phyloP scores from a whole-genome alignment of 176 grass and related monocot genomes.

The Microstegium vimineum region DNA sequence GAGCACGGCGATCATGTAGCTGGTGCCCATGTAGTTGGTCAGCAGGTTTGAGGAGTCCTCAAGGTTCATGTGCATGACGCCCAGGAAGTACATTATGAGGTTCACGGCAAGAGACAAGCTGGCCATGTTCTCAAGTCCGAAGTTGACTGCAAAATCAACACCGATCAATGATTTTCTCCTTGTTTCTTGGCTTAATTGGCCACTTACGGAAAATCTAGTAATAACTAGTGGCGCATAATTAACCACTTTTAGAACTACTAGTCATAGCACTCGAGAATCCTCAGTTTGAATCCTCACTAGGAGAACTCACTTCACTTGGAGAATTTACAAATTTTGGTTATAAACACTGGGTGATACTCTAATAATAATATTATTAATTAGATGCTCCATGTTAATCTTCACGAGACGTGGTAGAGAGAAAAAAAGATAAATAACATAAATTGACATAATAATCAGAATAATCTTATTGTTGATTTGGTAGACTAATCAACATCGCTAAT shows the following conservation, averaged over 20 bases:
- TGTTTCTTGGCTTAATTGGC: not conserved
- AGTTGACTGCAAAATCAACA: constrained; percentile 26
- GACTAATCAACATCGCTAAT: too few species aligned
- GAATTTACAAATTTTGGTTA: too few species aligned
- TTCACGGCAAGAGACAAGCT: constrained; percentile 50
- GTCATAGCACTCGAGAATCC: too few species aligned
- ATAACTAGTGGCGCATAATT: not conserved
- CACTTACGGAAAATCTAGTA: not conserved
- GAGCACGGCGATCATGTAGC: constrained; percentile 52
- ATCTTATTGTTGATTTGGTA: not conserved
- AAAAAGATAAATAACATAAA: not conserved
- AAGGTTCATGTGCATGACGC: constrained; percentile 41
- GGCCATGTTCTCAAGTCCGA: constrained; percentile 54
- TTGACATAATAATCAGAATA: not conserved
- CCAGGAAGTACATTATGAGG: constrained; percentile 51
- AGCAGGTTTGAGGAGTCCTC: constrained; percentile 42
- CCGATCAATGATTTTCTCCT: not conserved
- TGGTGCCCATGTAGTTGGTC: constrained; percentile 67
- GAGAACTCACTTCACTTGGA: too few species aligned
- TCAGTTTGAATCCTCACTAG: too few species aligned
- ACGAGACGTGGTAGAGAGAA: not conserved
- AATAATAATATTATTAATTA: too few species aligned
- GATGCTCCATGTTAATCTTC: not conserved
- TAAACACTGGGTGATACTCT: too few species aligned
- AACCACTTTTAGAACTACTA: too few species aligned